phyloP scores from a whole-genome alignment of 108 stramenopile species.

The Epithemia pelagica region DNA sequence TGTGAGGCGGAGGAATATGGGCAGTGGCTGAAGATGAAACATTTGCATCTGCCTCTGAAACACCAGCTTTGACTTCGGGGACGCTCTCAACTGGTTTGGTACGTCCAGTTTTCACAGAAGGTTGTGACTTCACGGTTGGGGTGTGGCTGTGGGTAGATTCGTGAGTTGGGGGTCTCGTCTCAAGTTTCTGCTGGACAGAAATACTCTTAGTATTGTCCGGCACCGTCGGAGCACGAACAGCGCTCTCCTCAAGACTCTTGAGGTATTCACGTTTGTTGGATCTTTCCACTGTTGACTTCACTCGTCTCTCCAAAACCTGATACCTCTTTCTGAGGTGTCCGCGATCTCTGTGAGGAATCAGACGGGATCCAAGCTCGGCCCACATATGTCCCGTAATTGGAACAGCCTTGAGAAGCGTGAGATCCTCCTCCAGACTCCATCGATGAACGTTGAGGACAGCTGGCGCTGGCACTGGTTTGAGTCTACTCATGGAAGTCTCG shows the following conservation, averaged over 20 bases:
- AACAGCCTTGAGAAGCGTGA: constrained; percentile 69
- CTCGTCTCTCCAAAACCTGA: constrained; percentile 75
- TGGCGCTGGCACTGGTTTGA: constrained; percentile 51
- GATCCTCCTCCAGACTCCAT: constrained; percentile 81
- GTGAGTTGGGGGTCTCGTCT: background rate
- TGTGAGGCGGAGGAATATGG: background rate
- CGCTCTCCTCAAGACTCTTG: background rate
- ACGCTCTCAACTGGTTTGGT: background rate
- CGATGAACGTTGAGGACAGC: constrained; percentile 80
- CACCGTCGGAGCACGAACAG: background rate
- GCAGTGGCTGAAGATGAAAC: background rate
- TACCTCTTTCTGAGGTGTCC: constrained; percentile 81
- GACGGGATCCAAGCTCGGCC: constrained; percentile 65
- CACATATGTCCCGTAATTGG: constrained; percentile 77
- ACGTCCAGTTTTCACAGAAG: background rate
- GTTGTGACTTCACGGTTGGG: background rate
- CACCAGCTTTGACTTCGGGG: background rate
- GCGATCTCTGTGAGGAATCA: constrained; percentile 80
- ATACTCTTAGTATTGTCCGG: background rate
- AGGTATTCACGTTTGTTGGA: background rate
- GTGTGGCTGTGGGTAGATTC: background rate
- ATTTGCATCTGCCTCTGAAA: background rate
- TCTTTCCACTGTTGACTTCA: constrained; percentile 12
- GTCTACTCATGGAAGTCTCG: constrained; percentile 27
- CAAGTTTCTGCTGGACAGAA: background rate